Percentiles rank a stretch among this genome's conserved stretches.
Conservation (phyloP, 225 moss, liverwort and hornwort species). For the Sphagnum tenellum region DNA sequence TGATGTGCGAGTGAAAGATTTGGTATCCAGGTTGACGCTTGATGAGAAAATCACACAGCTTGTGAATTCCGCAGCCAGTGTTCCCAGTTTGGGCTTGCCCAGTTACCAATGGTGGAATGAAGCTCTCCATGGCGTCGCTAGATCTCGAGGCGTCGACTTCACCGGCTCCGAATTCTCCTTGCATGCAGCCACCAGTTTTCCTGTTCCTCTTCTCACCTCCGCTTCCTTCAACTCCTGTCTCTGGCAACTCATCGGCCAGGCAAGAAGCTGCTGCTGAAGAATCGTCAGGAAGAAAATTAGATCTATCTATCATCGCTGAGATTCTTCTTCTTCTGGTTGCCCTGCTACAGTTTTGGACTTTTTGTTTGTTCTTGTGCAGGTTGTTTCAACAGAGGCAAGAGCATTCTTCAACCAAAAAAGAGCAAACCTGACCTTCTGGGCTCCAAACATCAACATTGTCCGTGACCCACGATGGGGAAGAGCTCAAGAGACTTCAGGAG, state of each 20-base stretch:
- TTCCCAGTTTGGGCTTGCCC: slow-evolving; percentile 18
- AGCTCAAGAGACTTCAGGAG: slow-evolving; percentile 28
- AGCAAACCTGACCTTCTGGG: slow-evolving; percentile 21
- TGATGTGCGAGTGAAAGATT: slow-evolving; percentile 17
- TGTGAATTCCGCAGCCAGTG: slow-evolving; percentile 12
- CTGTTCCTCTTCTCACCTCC: too few relatives aligned
- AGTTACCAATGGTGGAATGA: slow-evolving; percentile 32
- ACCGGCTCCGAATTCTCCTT: slow-evolving; percentile 10
- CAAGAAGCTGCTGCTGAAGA: too few relatives aligned
- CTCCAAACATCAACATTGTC: slow-evolving; percentile 29
- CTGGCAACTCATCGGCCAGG: too few relatives aligned
- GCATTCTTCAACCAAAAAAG: slow-evolving; percentile 21
- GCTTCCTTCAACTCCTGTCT: too few relatives aligned
- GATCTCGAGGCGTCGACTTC: slow-evolving; percentile 13
- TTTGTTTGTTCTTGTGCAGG: slow-evolving; percentile 3
- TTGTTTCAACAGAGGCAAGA: slow-evolving; percentile 20
- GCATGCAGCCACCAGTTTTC: slow-evolving; percentile 17
- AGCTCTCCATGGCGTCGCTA: slow-evolving; percentile 19
- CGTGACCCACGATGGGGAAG: slow-evolving; percentile 33
- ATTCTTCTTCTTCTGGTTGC: too few relatives aligned
- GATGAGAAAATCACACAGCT: slow-evolving; percentile 21
- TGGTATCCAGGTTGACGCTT: slow-evolving; percentile 16
- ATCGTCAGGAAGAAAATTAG: too few relatives aligned
- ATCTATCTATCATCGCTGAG: too few relatives aligned
- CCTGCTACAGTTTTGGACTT: too few relatives aligned